Percentiles rank a stretch among this genome's conserved stretches.
These are phyloP conservation scores for Asterochloris sp. DNA, from an alignment of 139 green algal species.

Conservation along the genomic window DNA sequence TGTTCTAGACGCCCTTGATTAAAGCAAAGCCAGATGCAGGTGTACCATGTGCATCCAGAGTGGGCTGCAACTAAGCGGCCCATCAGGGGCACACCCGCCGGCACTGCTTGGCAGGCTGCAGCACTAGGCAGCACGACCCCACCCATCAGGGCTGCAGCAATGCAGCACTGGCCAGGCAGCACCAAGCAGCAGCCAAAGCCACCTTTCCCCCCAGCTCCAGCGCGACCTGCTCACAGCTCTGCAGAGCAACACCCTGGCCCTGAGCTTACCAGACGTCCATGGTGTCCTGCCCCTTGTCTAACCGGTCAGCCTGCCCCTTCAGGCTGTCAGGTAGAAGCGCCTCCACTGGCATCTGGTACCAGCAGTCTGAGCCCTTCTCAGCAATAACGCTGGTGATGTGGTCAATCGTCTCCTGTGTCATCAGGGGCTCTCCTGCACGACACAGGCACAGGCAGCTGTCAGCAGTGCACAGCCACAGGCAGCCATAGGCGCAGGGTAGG, in stretches of 20 bases:
- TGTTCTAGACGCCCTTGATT: neutral
- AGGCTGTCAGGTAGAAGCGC: slow-evolving; percentile 84
- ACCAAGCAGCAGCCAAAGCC: too few species aligned
- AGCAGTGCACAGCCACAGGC: too few species aligned
- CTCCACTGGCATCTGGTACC: slow-evolving; percentile 69
- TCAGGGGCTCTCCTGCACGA: slow-evolving; percentile 76
- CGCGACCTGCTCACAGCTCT: neutral
- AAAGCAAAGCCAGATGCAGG: neutral
- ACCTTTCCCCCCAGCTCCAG: too few species aligned
- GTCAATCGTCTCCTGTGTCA: slow-evolving; percentile 85
- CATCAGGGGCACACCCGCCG: neutral
- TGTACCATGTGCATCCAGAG: neutral
- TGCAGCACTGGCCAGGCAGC: neutral
- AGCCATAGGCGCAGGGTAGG: too few species aligned
- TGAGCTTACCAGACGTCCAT: slow-evolving; percentile 90
- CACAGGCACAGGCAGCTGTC: neutral
- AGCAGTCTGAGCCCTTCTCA: slow-evolving; percentile 80
- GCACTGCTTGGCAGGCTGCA: neutral
- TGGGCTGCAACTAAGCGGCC: neutral
- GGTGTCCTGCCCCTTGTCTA: slow-evolving; percentile 89
- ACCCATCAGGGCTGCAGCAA: neutral
- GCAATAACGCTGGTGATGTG: slow-evolving; percentile 77
- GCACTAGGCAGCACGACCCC: neutral
- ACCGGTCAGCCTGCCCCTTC: slow-evolving; percentile 43
- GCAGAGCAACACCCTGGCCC: neutral